Conservation (phyloP, 371 early-diverging fungal genomes). For the Mortierella sp. region DNA sequence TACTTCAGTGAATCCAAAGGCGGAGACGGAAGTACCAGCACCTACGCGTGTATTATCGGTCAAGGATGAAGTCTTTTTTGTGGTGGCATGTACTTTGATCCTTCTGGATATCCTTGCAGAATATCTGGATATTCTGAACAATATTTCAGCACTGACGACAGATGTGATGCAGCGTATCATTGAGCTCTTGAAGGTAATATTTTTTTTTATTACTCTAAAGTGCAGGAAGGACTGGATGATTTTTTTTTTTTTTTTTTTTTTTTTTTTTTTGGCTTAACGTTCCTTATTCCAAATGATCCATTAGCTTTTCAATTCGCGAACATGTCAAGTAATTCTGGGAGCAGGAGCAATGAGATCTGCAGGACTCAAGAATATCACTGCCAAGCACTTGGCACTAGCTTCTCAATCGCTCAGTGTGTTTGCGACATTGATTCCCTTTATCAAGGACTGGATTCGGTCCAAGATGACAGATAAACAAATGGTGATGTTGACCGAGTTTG, state of each 20-base stretch:
- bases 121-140: constrained; percentile 82
- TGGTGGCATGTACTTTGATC: constrained; percentile 86
- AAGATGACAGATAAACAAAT: constrained; percentile 79
- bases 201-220: no score
- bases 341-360: constrained; percentile 96
- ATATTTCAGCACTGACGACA: constrained; percentile 78
- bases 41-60: constrained; percentile 44
- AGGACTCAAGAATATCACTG: constrained; percentile 94
- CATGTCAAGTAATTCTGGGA: constrained; percentile 95
- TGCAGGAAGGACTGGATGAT: neutral
- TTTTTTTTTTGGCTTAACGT: neutral
- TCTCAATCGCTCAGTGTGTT: constrained; percentile 90
- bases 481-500: constrained; percentile 86
- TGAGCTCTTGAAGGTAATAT: constrained; percentile 80
- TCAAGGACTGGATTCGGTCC: constrained; percentile 76
- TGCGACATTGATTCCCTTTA: constrained; percentile 84
- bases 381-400: constrained; percentile 93
- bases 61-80: constrained; percentile 70
- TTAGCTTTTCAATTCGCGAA: constrained; percentile 89
- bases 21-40: constrained; percentile 24
- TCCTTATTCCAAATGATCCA: neutral
- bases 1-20: constrained; percentile 3
- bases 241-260: neutral
- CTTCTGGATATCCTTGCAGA: constrained; percentile 91
- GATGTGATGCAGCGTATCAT: constrained; percentile 88